Base-by-base conservation (phyloP, 164 flowering plant genomes). In the grape (Vitis vinifera) region DNA sequence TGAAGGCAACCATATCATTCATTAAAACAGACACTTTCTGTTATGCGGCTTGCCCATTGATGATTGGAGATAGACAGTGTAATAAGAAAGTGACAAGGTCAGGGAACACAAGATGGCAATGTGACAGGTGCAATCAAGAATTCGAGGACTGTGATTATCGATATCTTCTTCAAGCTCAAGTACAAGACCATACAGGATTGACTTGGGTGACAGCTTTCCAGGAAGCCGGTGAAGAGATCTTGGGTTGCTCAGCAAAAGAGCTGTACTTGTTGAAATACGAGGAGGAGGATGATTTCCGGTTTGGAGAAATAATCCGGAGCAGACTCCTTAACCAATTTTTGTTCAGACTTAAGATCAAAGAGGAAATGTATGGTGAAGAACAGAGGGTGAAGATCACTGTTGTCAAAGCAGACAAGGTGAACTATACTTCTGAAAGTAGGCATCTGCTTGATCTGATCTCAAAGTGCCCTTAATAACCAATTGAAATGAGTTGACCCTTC, bases 171-270 rank as follows among this genome's bases (percentile, higher is more conserved):
- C 97, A 92, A 79, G 89, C 84, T 69, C 98, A 93, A 81, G 73
- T 93, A 70, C 97, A 91, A 74, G 99, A 96, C 78, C 93, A 92
- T 66, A 82, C 94, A 1, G 98, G 97, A 23, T 47, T 91, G 79
- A 92, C 88, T 10, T 96, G 99, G 99, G 97, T 89, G 64, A 93
- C 99, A 5, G 94, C 97, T 66, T 96, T 96, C 77, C 99, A 96
- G 79, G 99, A 96, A 77, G 55, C 93, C 1, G 98, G 97, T 12
- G 95, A 89, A 71, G 97, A 93, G 80, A 87, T 93, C 51, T 64
- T 93, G 75, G 99, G 97, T 15, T 88, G 83, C 68, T 74, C 94
- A 0, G 98, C 98, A 1, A 93, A 91, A 84, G 91, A 96, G 75
- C 64, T 96, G 84, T 86, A 89, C 74, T 7, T 49, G 61, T 70